Evolutionary conservation across 768 basidiomycete species (phyloP).

Genomic region (Cystoderma amianthinum): DNA sequence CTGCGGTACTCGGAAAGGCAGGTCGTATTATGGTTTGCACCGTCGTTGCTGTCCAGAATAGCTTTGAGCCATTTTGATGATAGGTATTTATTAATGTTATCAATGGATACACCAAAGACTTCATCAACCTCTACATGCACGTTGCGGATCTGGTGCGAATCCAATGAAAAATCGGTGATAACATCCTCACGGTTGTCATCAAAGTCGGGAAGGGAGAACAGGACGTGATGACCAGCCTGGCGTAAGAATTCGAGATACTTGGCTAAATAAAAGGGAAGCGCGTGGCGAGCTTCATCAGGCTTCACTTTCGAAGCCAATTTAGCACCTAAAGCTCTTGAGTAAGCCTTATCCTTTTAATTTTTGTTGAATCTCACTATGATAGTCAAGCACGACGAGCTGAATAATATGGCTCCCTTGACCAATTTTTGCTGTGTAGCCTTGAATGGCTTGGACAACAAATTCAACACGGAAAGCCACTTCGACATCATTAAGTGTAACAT

Average conservation of each 20-base stretch:
- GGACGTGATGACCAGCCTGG: constrained; percentile 12
- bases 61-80: constrained; percentile 6
- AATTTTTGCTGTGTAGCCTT: constrained; percentile 1
- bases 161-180: constrained; percentile 12
- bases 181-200: constrained; percentile 8
- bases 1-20: constrained; percentile 9
- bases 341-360: not conserved
- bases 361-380: constrained; percentile 2
- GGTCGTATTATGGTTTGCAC: constrained; percentile 4
- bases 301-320: constrained; percentile 5
- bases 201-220: constrained; percentile 15
- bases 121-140: constrained; percentile 5
- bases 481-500: constrained; percentile 2
- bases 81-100: constrained; percentile 11
- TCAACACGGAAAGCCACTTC: too few relatives aligned
- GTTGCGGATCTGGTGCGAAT: constrained; percentile 6
- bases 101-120: constrained; percentile 6
- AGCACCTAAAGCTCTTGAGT: constrained; percentile 3
- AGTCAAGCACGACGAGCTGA: constrained; percentile 8
- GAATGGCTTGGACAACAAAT: constrained; percentile 3
- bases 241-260: constrained; percentile 13
- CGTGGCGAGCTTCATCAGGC: constrained; percentile 3
- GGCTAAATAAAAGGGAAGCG: constrained; percentile 9
- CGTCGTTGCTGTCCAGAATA: constrained; percentile 4
- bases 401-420: constrained; percentile 1